A percentile compares a stretch with the other conserved stretches of the same genome.
These are phyloP conservation scores for Phytophthora sojae DNA, from an alignment of 352 stramenopile genomes.

Conservation along the genomic window DNA sequence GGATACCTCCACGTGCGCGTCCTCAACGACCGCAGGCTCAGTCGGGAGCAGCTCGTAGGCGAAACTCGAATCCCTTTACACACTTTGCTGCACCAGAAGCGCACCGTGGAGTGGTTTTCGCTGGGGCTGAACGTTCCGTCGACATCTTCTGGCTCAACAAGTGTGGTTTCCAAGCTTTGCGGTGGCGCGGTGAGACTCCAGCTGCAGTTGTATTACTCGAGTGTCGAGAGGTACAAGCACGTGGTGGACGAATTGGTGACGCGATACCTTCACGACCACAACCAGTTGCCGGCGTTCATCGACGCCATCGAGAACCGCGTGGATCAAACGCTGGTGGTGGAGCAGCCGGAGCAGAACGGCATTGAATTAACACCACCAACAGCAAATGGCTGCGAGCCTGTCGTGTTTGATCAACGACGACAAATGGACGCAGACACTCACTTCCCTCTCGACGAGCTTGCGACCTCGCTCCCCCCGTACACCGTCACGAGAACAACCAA, in stretches of 20 bases:
- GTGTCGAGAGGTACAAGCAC: slow-evolving; percentile 65
- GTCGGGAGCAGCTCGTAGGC: slow-evolving; percentile 70
- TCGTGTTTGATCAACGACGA: slow-evolving; percentile 13
- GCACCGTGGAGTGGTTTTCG: slow-evolving; percentile 65
- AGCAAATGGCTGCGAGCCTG: slow-evolving; percentile 19
- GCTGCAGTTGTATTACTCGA: slow-evolving; percentile 70
- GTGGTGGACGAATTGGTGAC: slow-evolving; percentile 67
- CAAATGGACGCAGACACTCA: slow-evolving; percentile 26
- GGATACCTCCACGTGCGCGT: slow-evolving; percentile 69
- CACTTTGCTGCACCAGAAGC: slow-evolving; percentile 71
- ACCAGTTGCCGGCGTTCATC: slow-evolving; percentile 67
- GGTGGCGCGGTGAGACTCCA: slow-evolving; percentile 62
- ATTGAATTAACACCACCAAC: slow-evolving; percentile 12
- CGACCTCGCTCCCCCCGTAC: slow-evolving; percentile 31
- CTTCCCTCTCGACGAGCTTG: slow-evolving; percentile 38
- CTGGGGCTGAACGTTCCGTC: slow-evolving; percentile 43
- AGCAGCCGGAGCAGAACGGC: slow-evolving; percentile 46
- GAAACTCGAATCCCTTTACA: slow-evolving; percentile 71
- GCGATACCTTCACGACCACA: slow-evolving; percentile 63
- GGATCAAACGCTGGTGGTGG: slow-evolving; percentile 14
- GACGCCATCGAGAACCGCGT: slow-evolving; percentile 39
- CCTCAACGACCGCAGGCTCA: slow-evolving; percentile 76
- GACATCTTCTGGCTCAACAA: slow-evolving; percentile 10
- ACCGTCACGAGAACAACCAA: slow-evolving; percentile 10
- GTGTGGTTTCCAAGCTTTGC: slow-evolving; percentile 36